A percentile compares a stretch with the other conserved stretches of the same genome.
Conservation (phyloP, 257 asterid genomes). For the Petrea volubilis region DNA sequence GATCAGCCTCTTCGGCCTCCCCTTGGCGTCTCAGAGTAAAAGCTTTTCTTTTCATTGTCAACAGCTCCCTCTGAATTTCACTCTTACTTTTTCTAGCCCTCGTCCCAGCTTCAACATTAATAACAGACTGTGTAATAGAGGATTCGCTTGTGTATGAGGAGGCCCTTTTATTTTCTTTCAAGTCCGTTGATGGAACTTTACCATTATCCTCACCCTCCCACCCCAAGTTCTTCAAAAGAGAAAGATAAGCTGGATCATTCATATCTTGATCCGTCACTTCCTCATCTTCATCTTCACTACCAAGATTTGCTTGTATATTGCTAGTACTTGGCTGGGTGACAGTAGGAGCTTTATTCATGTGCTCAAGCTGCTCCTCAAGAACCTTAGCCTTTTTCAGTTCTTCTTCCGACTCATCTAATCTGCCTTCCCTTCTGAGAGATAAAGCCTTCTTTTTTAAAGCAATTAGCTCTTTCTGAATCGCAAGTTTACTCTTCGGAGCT, state of each 20-base stretch:
- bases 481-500: slow-evolving; percentile 62
- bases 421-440: slow-evolving; percentile 82
- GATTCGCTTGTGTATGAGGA: slow-evolving; percentile 17
- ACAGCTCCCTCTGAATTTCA: slow-evolving; percentile 84
- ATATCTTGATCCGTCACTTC: slow-evolving; percentile 88
- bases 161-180: slow-evolving; percentile 34
- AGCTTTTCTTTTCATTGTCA: slow-evolving; percentile 78
- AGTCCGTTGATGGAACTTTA: slow-evolving; percentile 16
- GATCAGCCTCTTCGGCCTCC: slow-evolving; percentile 75
- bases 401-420: slow-evolving; percentile 75
- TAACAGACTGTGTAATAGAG: slow-evolving; percentile 29
- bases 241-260: slow-evolving; percentile 78
- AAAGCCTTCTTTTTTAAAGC: slow-evolving; percentile 82
- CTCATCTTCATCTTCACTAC: slow-evolving; percentile 46
- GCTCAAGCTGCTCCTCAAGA: slow-evolving; percentile 92
- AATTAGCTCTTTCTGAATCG: slow-evolving; percentile 86
- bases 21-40: slow-evolving; percentile 84
- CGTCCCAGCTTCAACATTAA: slow-evolving; percentile 24
- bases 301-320: slow-evolving; percentile 26
- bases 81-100: slow-evolving; percentile 56
- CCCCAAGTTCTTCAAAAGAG: slow-evolving; percentile 80
- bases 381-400: slow-evolving; percentile 78
- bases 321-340: slow-evolving; percentile 28
- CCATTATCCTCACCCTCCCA: slow-evolving; percentile 73
- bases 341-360: slow-evolving; percentile 55